Base-by-base conservation (phyloP, 495 filamentous ascomycete species). In the Amorphotheca resinae region DNA sequence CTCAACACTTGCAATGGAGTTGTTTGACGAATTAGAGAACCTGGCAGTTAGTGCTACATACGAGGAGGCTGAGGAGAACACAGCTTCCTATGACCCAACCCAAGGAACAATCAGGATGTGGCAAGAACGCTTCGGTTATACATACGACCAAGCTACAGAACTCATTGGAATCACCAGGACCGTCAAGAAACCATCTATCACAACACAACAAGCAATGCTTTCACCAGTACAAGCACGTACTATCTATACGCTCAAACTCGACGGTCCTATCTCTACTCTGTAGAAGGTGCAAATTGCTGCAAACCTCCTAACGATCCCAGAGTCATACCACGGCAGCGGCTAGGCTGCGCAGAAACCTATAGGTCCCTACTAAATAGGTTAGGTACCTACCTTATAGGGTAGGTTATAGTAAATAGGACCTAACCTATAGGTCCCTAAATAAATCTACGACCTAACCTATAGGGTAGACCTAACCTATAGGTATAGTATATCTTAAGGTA, bases 181-280 rank as follows among this genome's bases (percentile, higher is more conserved):
- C 6, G 32, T 31, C 18, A 44, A 28, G 4, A 35, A 52, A 22
- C 17, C 30, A 25, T 23, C 33, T 6, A 14, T 38, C 21, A 34
- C 32, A n/a, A 34, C 32, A n/a, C 32, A 43, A 30, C 21, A 48
- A 30, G 6, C 32, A 32, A 44, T 28, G 38, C 21, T 55, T 39
- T 37, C 38, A 2, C 49, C 34, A 16, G 20, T 44, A 28, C n/a
- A 47, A n/a, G 45, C 45, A 42, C 45, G 45, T 4, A 20, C 44
- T 7, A 37, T 50, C 4, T 61, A 57, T 33, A 35, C 61, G n/a
- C 9, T 63, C 20, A 58, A 57, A 39, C 51, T 64, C 11, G 55
- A 53, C 17, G 50, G 47, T 18, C 23, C 42, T 14, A 14, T 59
- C 9, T 14, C 23, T 25, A 47, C 42, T 36, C 11, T 38, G 17